Percentiles rank a stretch among this genome's conserved stretches.
Evolutionary conservation across 2,329 filamentous ascomycete species (phyloP).

Genomic region (Penicillium concentricum): DNA sequence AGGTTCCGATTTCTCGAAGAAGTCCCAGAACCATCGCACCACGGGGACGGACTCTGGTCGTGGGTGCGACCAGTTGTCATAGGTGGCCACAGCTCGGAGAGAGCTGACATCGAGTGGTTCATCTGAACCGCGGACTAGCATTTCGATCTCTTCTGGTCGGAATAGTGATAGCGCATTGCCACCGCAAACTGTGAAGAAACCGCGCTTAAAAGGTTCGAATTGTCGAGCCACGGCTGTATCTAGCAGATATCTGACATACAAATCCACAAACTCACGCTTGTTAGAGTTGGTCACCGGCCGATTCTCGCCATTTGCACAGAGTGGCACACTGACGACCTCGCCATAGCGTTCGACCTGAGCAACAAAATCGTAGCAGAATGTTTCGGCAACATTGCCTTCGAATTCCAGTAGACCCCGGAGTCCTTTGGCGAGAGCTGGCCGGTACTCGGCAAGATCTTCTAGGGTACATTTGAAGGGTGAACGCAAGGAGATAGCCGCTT

Average conservation of each 20-base stretch:
- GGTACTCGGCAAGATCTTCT: constrained; percentile 79
- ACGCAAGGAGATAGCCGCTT: constrained; percentile 55
- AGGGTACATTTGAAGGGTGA: constrained; percentile 68
- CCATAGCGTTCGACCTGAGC: constrained; percentile 77
- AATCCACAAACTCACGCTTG: constrained; percentile 78
- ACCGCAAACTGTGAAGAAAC: constrained; percentile 88
- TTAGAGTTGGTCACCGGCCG: constrained; percentile 81
- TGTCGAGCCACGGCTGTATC: constrained; percentile 76
- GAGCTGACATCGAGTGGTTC: constrained; percentile 76
- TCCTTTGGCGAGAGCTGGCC: constrained; percentile 72
- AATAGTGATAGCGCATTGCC: constrained; percentile 86
- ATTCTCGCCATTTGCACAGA: constrained; percentile 71
- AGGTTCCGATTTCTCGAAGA: constrained; percentile 65
- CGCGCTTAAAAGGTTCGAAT: constrained; percentile 90
- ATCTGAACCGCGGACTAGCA: constrained; percentile 80
- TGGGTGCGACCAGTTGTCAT: constrained; percentile 71
- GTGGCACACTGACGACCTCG: constrained; percentile 62
- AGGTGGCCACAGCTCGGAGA: constrained; percentile 72
- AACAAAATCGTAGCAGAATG: constrained; percentile 80
- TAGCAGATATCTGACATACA: constrained; percentile 77
- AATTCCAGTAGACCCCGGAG: constrained; percentile 75
- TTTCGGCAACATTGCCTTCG: constrained; percentile 77
- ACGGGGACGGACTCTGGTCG: constrained; percentile 62
- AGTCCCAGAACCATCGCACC: constrained; percentile 85
- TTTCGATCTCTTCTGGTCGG: constrained; percentile 85